Base-by-base conservation (phyloP, 106 monocot species). In the Chionographis japonica region DNA sequence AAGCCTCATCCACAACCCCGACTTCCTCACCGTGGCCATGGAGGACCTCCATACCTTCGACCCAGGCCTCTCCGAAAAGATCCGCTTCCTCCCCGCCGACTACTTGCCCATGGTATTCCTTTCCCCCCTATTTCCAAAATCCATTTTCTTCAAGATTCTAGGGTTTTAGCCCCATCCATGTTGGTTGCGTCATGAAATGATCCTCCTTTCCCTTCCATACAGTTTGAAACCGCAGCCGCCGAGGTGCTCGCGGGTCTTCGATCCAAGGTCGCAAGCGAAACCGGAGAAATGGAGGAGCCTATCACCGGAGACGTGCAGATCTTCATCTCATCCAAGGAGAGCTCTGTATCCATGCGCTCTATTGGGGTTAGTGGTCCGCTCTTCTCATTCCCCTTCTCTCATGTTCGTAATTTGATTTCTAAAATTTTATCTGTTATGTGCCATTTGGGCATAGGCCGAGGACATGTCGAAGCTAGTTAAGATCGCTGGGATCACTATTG, bases 391-490 rank as follows among this genome's bases (percentile, higher is more conserved):
- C 4, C 9, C 36, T 38, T 46, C 55, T 14, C 49, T n/a, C 27
- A 51, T 4, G 17, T 17, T 35, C 38, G 4, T 6, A 11, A 14
- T 10, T 19, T 49, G 37, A 50, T 72, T 58, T 15, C 1, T 54
- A 13, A 39, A 54, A 14, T 71, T 72, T 68, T 37, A 5, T 61
- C 4, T 40, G 12, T 5, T 66, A 11, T 40, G 6, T 6, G 6
- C 37, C 36, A 14, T 35, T 58, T 52, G 43, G 37, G 12, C 6
- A 55, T 63, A 97, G 95, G 92, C 97, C 27, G 97, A 97, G 11
- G 74, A 20, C 80, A 97, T 92, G 97, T 97, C 92, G 9, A 97
- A 89, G 81, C 89, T 92, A 39, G 92, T 97, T n/a, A 97, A 92
- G 80, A 92, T 97, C 57, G 77, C 92, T 10, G 97, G 97, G 10